Evolutionary conservation across 768 basidiomycete genomes (phyloP).

Genomic region (Boletus speciosus): DNA sequence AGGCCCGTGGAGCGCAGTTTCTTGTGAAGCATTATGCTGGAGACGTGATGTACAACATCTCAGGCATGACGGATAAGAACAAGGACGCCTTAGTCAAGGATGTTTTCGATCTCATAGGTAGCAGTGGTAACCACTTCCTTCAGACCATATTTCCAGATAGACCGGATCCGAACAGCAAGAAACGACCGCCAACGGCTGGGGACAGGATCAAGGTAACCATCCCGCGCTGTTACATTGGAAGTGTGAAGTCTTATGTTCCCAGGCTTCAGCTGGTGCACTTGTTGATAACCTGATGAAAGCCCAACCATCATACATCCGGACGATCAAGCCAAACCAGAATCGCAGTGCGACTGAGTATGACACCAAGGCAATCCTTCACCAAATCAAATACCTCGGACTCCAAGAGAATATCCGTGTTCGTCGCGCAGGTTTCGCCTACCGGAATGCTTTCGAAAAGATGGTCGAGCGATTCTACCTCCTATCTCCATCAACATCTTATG

Average conservation of each 20-base stretch:
- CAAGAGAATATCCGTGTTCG: slow-evolving; percentile 98
- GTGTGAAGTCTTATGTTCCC: not conserved
- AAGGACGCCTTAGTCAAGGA: slow-evolving; percentile 97
- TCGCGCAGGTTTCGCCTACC: slow-evolving; percentile 95
- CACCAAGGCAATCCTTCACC: slow-evolving; percentile 91
- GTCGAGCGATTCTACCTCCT: slow-evolving; percentile 96
- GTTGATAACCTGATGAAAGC: slow-evolving; percentile 98
- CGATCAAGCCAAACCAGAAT: slow-evolving; percentile 99
- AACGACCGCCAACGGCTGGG: slow-evolving; percentile 94
- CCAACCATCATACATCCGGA: slow-evolving; percentile 96
- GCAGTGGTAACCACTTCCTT: slow-evolving; percentile 80
- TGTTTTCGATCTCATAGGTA: slow-evolving; percentile 81
- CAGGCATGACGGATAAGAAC: slow-evolving; percentile 99
- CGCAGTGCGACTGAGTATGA: slow-evolving; percentile 91
- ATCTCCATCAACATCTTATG: slow-evolving; percentile 93
- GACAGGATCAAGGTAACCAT: slow-evolving; percentile 87
- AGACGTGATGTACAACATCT: slow-evolving; percentile 96
- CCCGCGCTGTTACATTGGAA: not conserved
- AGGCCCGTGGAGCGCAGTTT: slow-evolving; percentile 91
- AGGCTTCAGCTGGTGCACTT: slow-evolving; percentile 91
- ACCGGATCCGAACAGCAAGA: slow-evolving; percentile 95
- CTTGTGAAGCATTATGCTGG: slow-evolving; percentile 96
- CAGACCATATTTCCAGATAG: slow-evolving; percentile 90
- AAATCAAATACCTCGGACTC: slow-evolving; percentile 97
- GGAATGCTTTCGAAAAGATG: slow-evolving; percentile 99